Evolutionary conservation across 208 protist genomes (phyloP), one percentile per base, ranked within the genome.

Genomic region (Lotmaria passim): DNA sequence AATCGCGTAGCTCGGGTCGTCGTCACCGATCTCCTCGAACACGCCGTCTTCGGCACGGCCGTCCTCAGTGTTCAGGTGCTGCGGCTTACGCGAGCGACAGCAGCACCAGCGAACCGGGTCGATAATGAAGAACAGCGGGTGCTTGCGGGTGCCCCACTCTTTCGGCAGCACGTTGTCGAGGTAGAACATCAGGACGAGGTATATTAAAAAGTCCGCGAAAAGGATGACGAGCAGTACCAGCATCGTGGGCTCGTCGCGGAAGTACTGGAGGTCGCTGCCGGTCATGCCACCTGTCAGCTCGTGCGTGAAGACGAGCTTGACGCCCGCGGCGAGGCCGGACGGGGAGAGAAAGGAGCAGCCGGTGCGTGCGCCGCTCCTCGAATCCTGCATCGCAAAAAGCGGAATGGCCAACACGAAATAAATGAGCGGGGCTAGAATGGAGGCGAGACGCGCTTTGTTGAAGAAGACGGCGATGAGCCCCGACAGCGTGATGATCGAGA

Each of bases 151-250:
- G n/a, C 89, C 89, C 78, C 75, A 85, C 48, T 84, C 75, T 56
- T 73, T 73, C 24, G 87, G 90, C 51, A 93, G 60, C 51, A 95
- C 87, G 8, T 58, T 69, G 26, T 95, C 90, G n/a, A 95, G 68
- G 72, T 95, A 95, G 14, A 86, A 14, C 68, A 83, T 85, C 17
- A 95, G 73, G 0, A 93, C 7, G 8, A 79, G 47, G 74, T 95
- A 95, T 23, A 91, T 36, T 14, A 93, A 30, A 50, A 89, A 86
- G 64, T 93, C 86, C 51, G 36, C 44, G 28, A 79, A 46, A 7
- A 78, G 61, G 65, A 78, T 63, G 28, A 79, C 47, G 31, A 80
- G n/a, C 33, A 81, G 47, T 0, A 68, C 19, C 38, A 81, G 73
- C 89, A 94, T 60, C 59, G 47, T 58, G 73, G 89, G 59, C n/a